Base-by-base conservation (phyloP, 768 basidiomycete species). In the Podaxis sp. region DNA sequence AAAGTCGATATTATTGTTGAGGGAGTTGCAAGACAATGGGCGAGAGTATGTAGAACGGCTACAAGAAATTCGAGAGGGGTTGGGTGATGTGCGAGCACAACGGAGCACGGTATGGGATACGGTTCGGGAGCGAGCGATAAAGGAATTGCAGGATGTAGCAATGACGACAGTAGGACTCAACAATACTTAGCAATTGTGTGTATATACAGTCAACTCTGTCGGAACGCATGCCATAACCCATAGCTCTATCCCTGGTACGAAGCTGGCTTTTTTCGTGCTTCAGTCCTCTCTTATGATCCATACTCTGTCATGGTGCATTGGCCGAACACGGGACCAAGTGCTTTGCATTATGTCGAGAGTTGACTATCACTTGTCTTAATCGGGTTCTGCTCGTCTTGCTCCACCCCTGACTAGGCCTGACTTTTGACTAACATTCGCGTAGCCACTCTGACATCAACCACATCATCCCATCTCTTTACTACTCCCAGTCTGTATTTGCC, bases 11-110 rank as follows among this genome's bases (percentile, higher is more conserved):
- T 83, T 87, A 14, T 80, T 84, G 1, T 73, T 94, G 55, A 83
- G 89, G 55, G 93, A 95, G 65, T 76, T 95, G 21, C 88, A 91
- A 65, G 93, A 94, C 67, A 93, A 95, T 66, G 89, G 89, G 4
- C 79, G 91, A 48, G 93, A 94, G 71, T 95, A 94, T 68, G 85
- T 89, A 4, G 92, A 93, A 68, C 82, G 92, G 27, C 72, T 95
- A 57, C 84, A 90, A 67, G 93, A 95, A 70, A 90, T 95, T 57
- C 74, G 93, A 56, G 91, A 94, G 65, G 85, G 85, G 2, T 71
- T 94, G 58, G 93, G 93, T 4, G 87, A 90, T 64, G 82, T 89
- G 32, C 77, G 86, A 57, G 81, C 82, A 1, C 90, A 92, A 69
- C 78, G 91, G 57, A 81, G 88, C 68, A 77, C 80, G 9, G 80